A percentile compares a stretch with the other conserved stretches of the same genome.
Conservation (phyloP, 352 stramenopile species). For the Globisporangium spinosum region DNA sequence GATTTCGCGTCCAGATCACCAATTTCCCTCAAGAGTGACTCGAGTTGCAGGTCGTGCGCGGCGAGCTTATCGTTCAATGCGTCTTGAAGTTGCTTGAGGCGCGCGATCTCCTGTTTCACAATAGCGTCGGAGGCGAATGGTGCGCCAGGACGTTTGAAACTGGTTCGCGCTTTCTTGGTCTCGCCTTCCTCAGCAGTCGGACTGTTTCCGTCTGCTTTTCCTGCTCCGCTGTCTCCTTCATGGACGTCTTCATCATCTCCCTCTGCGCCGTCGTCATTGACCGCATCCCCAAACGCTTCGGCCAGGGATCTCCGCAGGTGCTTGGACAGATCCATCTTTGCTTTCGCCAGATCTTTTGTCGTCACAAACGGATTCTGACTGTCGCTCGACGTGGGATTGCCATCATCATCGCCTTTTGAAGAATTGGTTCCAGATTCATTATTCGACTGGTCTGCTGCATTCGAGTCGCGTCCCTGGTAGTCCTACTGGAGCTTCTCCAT, state of each 20-base stretch:
- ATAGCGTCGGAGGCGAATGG: conserved; percentile 40
- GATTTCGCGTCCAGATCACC: conserved; percentile 28
- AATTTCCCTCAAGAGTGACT: conserved; percentile 31
- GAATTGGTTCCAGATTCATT: conserved; percentile 1
- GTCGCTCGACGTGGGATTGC: conserved; percentile 3
- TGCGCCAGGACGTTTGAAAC: conserved; percentile 23
- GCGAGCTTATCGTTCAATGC: conserved; percentile 31
- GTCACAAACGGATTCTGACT: conserved; percentile 32
- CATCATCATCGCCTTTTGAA: not conserved
- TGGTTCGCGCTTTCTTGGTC: not conserved
- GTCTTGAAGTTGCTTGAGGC: conserved; percentile 37
- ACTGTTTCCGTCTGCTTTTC: not conserved
- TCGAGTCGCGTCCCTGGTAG: conserved; percentile 21
- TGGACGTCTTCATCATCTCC: conserved; percentile 24
- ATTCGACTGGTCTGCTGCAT: conserved; percentile 5
- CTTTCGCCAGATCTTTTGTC: conserved; percentile 38
- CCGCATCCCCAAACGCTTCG: conserved; percentile 35
- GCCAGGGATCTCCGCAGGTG: conserved; percentile 44
- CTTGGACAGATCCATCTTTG: conserved; percentile 42
- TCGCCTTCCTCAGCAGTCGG: not conserved
- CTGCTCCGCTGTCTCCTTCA: conserved; percentile 15
- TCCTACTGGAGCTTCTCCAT: conserved; percentile 32
- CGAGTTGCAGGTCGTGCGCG: conserved; percentile 36
- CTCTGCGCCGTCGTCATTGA: conserved; percentile 24
- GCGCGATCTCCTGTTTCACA: conserved; percentile 40